Percentiles rank a stretch among this genome's conserved stretches.
Conservation (phyloP, 2,329 filamentous ascomycete genomes). For the Penicillium paneum region DNA sequence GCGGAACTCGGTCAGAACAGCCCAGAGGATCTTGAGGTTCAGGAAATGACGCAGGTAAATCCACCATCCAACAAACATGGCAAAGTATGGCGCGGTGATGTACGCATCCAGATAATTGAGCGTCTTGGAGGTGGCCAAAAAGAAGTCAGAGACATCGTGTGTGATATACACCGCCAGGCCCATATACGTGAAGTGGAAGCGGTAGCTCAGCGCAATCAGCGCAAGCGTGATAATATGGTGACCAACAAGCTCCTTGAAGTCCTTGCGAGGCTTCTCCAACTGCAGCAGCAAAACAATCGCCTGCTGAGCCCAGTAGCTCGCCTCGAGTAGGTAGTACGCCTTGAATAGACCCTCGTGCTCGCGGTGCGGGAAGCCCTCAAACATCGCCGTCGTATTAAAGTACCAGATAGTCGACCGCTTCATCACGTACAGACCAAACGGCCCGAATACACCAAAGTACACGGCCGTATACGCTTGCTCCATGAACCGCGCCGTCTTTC, state of each 20-base stretch:
- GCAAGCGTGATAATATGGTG: constrained; percentile 87
- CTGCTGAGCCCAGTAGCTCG: constrained; percentile 94
- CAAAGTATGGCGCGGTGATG: constrained; percentile 80
- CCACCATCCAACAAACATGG: constrained; percentile 77
- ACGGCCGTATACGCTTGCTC: constrained; percentile 92
- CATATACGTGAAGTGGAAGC: constrained; percentile 96
- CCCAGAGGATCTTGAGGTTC: constrained; percentile 49
- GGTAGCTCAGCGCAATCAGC: constrained; percentile 82
- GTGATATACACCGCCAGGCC: constrained; percentile 91
- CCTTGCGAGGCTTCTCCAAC: constrained; percentile 89
- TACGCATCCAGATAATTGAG: constrained; percentile 84
- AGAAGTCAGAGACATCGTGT: constrained; percentile 92
- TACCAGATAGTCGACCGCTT: constrained; percentile 89
- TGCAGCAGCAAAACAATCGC: constrained; percentile 81
- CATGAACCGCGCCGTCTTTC: constrained; percentile 89
- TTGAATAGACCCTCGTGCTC: constrained; percentile 81
- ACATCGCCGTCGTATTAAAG: constrained; percentile 89
- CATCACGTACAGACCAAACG: constrained; percentile 88
- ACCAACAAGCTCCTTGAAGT: constrained; percentile 87
- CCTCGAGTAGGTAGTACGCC: constrained; percentile 93
- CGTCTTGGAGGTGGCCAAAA: constrained; percentile 87
- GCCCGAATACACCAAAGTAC: constrained; percentile 81
- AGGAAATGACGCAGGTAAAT: constrained; percentile 81
- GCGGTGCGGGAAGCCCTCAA: constrained; percentile 79
- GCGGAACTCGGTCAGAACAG: constrained; percentile 46